A percentile compares a stretch with the other conserved stretches of the same genome.
phyloP scores from a whole-genome alignment of 768 basidiomycete species.

The Russula emetica region DNA sequence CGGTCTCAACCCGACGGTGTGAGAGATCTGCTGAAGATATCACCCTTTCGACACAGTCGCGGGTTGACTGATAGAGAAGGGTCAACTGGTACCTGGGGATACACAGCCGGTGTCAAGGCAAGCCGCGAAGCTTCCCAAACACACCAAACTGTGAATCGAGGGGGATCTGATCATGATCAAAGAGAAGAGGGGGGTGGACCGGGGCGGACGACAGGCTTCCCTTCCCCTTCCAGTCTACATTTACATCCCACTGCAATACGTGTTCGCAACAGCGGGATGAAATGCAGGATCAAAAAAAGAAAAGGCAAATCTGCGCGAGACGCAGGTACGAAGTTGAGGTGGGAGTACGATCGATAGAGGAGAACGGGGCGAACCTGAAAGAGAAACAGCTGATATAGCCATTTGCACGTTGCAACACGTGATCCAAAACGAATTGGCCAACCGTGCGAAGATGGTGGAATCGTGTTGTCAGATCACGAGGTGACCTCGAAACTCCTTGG shows the following conservation, averaged over 20 bases:
- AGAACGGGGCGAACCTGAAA: neutral
- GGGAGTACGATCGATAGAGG: conserved; percentile 3
- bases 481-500: neutral
- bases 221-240: conserved; percentile 7
- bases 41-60: neutral
- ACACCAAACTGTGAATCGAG: too few species aligned
- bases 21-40: neutral
- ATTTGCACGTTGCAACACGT: neutral
- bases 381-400: neutral
- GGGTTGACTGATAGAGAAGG: too few species aligned
- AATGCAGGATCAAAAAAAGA: conserved; percentile 1
- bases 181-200: neutral
- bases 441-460: neutral
- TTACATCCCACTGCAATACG: neutral
- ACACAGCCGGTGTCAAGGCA: neutral
- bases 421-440: neutral
- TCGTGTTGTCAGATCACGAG: neutral
- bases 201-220: conserved; percentile 3
- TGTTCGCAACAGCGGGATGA: neutral
- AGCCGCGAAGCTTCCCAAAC: too few species aligned
- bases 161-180: neutral
- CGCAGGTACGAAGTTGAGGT: neutral
- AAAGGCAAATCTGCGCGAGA: conserved; percentile 5
- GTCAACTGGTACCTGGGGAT: too few species aligned
- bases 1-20: neutral